Base-by-base conservation (phyloP, 352 stramenopile genomes). In the Globisporangium recalcitrans region DNA sequence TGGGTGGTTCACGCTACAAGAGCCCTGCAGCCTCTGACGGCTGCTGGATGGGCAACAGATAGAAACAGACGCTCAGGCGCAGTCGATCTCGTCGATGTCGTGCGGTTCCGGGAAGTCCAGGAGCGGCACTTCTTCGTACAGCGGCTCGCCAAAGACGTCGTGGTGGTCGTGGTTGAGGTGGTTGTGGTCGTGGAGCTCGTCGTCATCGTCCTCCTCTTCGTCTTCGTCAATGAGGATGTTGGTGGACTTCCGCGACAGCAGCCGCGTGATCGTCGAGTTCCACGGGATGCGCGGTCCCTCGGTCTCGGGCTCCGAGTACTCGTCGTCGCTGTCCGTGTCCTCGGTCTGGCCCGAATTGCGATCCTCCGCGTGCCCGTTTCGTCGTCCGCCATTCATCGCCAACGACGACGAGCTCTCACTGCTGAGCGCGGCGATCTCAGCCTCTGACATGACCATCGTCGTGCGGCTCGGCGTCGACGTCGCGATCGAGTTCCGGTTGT, bases 181-280 rank as follows among this genome's bases (percentile, higher is more conserved):
- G 21, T 19, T 6, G 53, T 48, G 32, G 27, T 58, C 32, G 24
- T 40, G 34, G 13, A n/a, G 29, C 22, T 44, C 31, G 0, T 57
- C 46, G 19, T 63, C 48, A 19, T 80, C 75, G 26, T 85, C 69
- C 5, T 69, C 67, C 21, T 75, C 67, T 29, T 86, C 77, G 49
- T 85, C 78, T 46, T 85, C 78, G 34, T 87, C 78, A 8, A 87
- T 76, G 13, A 87, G 55, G 5, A 85, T 65, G 63, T 87, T 87
- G 54, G 69, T 74, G 60, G 75, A 85, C 49, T 82, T 66, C 27
- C 78, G 78, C 38, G 64, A 59, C 13, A 87, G 52, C 44, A 87
- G 61, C 5, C 67, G 75, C 31, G 74, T 77, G 55, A 87, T 66
- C 19, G 70, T 70, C 53, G 74, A 65, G 32, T 69, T 77, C 51